Evolutionary conservation across 2,329 filamentous ascomycete genomes (phyloP).

Genomic region (Pseudogymnoascus sp.): DNA sequence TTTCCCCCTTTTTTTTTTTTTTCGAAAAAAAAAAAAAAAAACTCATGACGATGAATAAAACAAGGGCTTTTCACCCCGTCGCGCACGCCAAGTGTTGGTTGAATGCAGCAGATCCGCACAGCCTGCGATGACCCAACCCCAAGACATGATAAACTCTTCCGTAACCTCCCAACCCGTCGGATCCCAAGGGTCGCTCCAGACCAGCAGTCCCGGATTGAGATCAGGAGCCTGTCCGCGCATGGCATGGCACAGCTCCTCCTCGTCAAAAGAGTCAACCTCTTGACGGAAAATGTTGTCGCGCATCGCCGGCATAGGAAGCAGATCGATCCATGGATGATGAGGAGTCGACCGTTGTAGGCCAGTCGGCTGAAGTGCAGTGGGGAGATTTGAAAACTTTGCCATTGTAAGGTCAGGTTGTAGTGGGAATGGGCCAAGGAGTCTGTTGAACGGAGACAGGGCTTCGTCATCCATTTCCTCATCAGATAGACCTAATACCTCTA

Average conservation of each 20-base stretch:
- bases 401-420: neutral
- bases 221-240: conserved; percentile 24
- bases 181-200: conserved; percentile 34
- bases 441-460: neutral
- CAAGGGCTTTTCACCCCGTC: conserved; percentile 28
- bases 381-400: neutral
- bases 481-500: neutral
- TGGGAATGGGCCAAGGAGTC: neutral
- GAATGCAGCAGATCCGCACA: conserved; percentile 28
- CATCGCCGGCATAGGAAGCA: conserved; percentile 22
- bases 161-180: conserved; percentile 32
- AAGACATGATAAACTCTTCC: conserved; percentile 30
- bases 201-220: conserved; percentile 26
- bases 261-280: conserved; percentile 18
- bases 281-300: conserved; percentile 26
- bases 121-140: conserved; percentile 30
- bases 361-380: conserved; percentile 21
- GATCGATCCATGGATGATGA: conserved; percentile 28
- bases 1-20: no score
- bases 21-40: neutral
- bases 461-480: conserved; percentile 7
- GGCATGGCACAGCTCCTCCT: conserved; percentile 28
- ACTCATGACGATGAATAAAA: neutral
- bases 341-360: conserved; percentile 20
- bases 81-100: conserved; percentile 30